phyloP scores from a whole-genome alignment of 2,329 filamentous ascomycete species.

The Penicillium nordicum region DNA sequence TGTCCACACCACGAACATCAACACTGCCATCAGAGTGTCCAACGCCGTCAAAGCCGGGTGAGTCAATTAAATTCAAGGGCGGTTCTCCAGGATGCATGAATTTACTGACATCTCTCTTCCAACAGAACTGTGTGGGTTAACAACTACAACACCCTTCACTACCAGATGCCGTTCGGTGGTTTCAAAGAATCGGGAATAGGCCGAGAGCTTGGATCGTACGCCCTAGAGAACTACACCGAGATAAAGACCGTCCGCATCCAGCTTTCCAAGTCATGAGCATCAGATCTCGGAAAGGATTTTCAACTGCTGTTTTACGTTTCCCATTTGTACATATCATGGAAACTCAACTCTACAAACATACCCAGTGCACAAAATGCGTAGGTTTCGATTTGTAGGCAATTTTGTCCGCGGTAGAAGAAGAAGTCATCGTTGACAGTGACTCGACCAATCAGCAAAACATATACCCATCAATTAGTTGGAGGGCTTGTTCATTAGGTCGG shows the following conservation, averaged over 20 bases:
- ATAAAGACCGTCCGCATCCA: constrained; percentile 37
- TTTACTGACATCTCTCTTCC: neutral
- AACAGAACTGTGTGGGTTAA: constrained; percentile 60
- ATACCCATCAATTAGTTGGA: neutral
- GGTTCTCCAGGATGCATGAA: neutral
- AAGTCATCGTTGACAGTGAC: too few species aligned
- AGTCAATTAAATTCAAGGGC: constrained; percentile 40
- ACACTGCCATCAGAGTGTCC: constrained; percentile 71
- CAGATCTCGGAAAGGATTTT: neutral
- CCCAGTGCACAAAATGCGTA: neutral
- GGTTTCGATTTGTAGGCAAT: too few species aligned
- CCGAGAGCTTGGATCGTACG: constrained; percentile 43
- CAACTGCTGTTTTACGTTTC: neutral
- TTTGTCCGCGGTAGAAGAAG: too few species aligned
- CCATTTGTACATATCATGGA: neutral
- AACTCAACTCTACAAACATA: neutral
- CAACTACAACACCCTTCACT: constrained; percentile 64
- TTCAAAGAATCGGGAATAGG: constrained; percentile 45
- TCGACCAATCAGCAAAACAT: too few species aligned
- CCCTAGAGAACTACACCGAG: constrained; percentile 44
- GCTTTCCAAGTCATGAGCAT: neutral
- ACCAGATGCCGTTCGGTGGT: constrained; percentile 30
- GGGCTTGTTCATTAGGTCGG: neutral
- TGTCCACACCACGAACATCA: constrained; percentile 73
- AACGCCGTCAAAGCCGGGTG: constrained; percentile 65